phyloP scores from a whole-genome alignment of 2,329 filamentous ascomycete species.

The Dothideomycetes sp. region DNA sequence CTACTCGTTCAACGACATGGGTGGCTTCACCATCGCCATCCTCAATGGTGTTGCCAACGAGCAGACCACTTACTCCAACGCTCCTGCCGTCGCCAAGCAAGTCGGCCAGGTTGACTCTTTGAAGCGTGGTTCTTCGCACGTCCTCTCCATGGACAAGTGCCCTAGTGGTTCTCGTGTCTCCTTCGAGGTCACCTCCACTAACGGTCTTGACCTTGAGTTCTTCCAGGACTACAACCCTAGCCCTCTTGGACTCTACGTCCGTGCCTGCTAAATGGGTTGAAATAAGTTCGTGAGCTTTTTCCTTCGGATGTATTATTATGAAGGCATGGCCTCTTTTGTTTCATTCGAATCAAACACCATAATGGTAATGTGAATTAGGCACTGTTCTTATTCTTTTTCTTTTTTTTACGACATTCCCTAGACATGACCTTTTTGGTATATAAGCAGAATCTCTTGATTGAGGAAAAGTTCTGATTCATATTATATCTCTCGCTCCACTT shows the following conservation, averaged over 20 bases:
- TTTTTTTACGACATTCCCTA: too few species aligned
- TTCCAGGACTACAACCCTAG: conserved; percentile 21
- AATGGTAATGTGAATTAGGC: too few species aligned
- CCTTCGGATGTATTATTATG: too few species aligned
- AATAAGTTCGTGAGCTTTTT: too few species aligned
- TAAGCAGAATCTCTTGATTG: too few species aligned
- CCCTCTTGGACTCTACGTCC: conserved; percentile 14
- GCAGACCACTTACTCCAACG: conserved; percentile 34
- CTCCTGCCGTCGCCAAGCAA: conserved; percentile 12
- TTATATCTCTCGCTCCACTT: too few species aligned
- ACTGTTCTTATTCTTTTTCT: too few species aligned
- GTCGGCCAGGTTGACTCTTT: conserved; percentile 13
- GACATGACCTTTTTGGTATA: too few species aligned
- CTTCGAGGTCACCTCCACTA: conserved; percentile 18
- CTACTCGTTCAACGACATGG: conserved; percentile 46
- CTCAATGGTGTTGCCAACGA: conserved; percentile 39
- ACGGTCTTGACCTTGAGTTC: conserved; percentile 20
- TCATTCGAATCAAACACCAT: too few species aligned
- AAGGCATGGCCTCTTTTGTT: too few species aligned
- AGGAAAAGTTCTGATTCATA: too few species aligned
- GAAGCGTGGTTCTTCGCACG: conserved; percentile 22
- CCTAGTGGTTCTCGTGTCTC: conserved; percentile 20
- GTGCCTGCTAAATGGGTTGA: conserved; percentile 8
- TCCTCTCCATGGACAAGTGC: conserved; percentile 20
- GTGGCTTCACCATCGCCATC: conserved; percentile 32